Base-by-base conservation (phyloP, 164 flowering plant species). In the Nelumbo lutea region DNA sequence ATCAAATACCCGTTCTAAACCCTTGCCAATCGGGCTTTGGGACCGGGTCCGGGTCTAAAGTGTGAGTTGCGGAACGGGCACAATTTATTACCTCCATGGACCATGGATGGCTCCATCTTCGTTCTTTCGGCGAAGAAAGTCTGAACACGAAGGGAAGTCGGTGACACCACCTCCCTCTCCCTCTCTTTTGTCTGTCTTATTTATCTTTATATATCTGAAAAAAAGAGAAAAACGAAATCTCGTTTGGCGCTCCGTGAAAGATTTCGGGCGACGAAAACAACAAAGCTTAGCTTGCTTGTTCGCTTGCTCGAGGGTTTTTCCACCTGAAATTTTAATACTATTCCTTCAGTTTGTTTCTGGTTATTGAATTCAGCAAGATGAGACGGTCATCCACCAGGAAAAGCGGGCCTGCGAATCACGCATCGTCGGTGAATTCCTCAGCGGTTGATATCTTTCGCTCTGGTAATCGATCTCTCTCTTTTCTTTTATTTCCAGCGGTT, bases 381-480 rank as follows among this genome's bases (percentile, higher is more conserved):
- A 83, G 80, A 64, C 80, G 85, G 10, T 75, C 83, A 65, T 77
- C 83, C 7, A 65, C 84, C 10, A 79, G 76, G 67, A 83, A 81
- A 70, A 70, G 82, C 42, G 80, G 83, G 69, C 83, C 81, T 56
- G 47, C 80, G 3, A 75, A 69, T 66, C 70, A 86, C 2, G 68
- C 80, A 0, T 63, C 74, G 42, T 72, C 87, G 9, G 73, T 75
- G 46, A 70, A 75, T 77, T 62, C 82, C 57, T 70, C 86, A 1
- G 67, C 83, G 11, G 61, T 73, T 66, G 85, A 85, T 80, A 80
- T 79, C 76, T 79, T 78, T 68, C 86, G 86, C 59, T 78, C 85
- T 27, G 88, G 88, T 85, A 71, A 66, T 61, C 64, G 42, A 42
- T 53, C 70, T 52, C 67, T 50, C n/a, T 66, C 10, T 15, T 61